Evolutionary conservation across 2,329 filamentous ascomycete genomes (phyloP).

Genomic region (Bipolaris oryzae): DNA sequence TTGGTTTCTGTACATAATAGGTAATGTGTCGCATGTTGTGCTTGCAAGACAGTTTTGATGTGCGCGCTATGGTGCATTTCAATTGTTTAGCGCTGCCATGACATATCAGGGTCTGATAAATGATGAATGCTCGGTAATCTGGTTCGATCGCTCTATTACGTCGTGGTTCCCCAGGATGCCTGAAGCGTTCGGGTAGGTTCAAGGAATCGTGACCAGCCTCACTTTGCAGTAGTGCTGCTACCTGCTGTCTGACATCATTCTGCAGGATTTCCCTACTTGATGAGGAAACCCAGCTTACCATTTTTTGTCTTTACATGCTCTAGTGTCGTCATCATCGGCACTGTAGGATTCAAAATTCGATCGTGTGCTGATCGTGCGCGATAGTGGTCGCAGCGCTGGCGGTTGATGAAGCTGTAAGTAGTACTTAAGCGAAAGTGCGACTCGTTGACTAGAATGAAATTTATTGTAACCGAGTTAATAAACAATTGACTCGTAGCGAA

Average conservation of each 20-base stretch:
- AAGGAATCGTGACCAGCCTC: background rate
- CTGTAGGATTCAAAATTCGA: background rate
- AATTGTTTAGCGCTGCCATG: background rate
- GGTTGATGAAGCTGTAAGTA: background rate
- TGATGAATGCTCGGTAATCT: background rate
- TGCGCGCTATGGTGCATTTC: background rate
- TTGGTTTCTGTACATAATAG: background rate
- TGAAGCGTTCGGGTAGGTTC: background rate
- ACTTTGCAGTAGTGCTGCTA: background rate
- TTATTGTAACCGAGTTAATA: background rate
- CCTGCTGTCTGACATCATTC: background rate
- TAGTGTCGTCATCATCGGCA: background rate
- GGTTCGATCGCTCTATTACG: background rate
- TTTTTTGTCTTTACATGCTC: background rate
- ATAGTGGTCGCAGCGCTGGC: background rate
- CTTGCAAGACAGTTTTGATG: background rate
- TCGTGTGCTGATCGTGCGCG: background rate
- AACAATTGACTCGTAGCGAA: background rate
- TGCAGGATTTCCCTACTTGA: background rate
- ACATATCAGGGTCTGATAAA: background rate
- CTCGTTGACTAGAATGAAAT: background rate
- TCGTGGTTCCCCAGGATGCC: background rate
- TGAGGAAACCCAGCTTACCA: background rate
- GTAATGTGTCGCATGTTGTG: background rate
- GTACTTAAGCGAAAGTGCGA: background rate